Percentiles rank a stretch among this genome's conserved stretches.
Evolutionary conservation across 495 filamentous ascomycete genomes (phyloP).

Genomic region (Barbatosphaeria neglecta): DNA sequence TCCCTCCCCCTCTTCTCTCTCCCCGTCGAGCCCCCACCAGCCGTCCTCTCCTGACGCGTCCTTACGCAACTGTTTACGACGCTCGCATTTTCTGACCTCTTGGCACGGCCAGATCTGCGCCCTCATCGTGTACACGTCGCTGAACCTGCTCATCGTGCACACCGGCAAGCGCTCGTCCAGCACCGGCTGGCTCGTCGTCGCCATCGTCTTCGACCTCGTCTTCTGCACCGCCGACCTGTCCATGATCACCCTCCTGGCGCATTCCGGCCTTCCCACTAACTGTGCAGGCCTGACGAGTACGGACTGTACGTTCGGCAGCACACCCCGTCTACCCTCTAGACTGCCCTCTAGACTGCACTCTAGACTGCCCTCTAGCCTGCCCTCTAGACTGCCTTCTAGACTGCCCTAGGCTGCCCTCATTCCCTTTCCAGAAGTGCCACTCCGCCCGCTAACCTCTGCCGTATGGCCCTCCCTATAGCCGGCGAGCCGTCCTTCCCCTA

Average conservation of each 20-base stretch:
- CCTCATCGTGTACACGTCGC: constrained; percentile 19
- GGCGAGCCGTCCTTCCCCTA: too few relatives aligned
- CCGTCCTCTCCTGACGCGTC: not conserved
- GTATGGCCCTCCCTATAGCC: too few relatives aligned
- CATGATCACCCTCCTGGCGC: constrained; percentile 20
- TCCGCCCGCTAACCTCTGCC: not conserved
- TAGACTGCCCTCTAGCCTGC: not conserved
- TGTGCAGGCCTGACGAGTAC: constrained; percentile 21
- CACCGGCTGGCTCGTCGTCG: constrained; percentile 11
- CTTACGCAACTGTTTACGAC: constrained; percentile 2
- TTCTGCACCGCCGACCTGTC: constrained; percentile 15
- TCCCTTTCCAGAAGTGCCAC: too few relatives aligned
- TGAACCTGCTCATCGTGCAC: constrained; percentile 21
- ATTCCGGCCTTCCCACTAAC: constrained; percentile 20
- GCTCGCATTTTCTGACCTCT: too few relatives aligned
- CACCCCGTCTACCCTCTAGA: too few relatives aligned
- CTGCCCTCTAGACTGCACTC: not conserved
- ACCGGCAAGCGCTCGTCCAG: constrained; percentile 13
- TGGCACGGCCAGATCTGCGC: constrained; percentile 14
- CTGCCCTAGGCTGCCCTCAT: constrained; percentile 1
- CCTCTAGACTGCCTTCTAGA: not conserved
- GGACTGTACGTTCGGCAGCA: constrained; percentile 8
- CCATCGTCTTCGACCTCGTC: constrained; percentile 17
- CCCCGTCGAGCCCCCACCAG: not conserved
- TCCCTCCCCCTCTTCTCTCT: constrained; percentile 1